Conservation (phyloP, 2,329 filamentous ascomycete species). For the Grosmannia clavigera region DNA sequence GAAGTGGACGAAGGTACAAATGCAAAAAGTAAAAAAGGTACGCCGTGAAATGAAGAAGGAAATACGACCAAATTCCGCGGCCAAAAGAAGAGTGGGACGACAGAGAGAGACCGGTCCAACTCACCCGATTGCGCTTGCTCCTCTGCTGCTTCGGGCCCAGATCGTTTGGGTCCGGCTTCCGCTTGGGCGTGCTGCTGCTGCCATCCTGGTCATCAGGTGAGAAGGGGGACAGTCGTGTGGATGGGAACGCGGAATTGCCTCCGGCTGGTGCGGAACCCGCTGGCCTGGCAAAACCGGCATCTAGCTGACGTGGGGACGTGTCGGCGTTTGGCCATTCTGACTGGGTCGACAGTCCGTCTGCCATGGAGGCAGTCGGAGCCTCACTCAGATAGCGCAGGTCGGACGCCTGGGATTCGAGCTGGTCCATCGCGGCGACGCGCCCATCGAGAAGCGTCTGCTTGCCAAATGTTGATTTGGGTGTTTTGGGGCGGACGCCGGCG, state of each 20-base stretch:
- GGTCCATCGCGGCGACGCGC: slow-evolving; percentile 35
- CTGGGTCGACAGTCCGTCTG: slow-evolving; percentile 7
- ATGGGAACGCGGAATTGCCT: slow-evolving; percentile 34
- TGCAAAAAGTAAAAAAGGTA: neutral
- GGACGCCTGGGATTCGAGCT: slow-evolving; percentile 40
- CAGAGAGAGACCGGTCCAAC: slow-evolving; percentile 14
- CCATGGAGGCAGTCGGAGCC: slow-evolving; percentile 20
- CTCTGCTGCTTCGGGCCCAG: slow-evolving; percentile 35
- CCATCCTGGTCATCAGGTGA: slow-evolving; percentile 4
- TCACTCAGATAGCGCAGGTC: slow-evolving; percentile 39
- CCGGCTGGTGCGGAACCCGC: slow-evolving; percentile 25
- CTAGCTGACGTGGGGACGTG: slow-evolving; percentile 7
- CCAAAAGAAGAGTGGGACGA: neutral
- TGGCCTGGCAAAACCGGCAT: slow-evolving; percentile 12
- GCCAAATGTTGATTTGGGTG: neutral
- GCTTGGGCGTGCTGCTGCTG: slow-evolving; percentile 15
- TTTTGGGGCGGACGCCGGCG: neutral
- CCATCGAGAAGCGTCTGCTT: neutral
- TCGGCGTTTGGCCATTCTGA: neutral
- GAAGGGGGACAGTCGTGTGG: slow-evolving; percentile 1
- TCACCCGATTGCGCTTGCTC: slow-evolving; percentile 47
- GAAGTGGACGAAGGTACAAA: neutral
- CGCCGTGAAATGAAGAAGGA: neutral
- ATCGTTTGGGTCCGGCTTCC: slow-evolving; percentile 29
- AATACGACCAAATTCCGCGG: neutral